A percentile compares a stretch with the other conserved stretches of the same genome.
These are phyloP conservation scores for Aquilaria malaccensis DNA, from an alignment of 345 rosid genomes.

Conservation along the genomic window DNA sequence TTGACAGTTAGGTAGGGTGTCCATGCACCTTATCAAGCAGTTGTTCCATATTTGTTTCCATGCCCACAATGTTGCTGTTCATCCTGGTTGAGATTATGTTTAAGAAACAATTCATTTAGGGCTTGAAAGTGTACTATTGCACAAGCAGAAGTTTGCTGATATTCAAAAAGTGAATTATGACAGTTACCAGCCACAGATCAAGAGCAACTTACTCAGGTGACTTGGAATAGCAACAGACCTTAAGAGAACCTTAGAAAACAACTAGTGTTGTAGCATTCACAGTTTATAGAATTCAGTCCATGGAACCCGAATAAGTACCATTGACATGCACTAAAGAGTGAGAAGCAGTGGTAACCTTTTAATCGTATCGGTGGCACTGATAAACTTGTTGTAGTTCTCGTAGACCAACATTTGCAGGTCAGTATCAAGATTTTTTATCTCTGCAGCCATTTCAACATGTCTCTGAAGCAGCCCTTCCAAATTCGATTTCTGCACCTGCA, in stretches of 20 bases:
- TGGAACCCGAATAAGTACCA: too few relatives aligned
- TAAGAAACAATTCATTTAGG: too few relatives aligned
- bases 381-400: slow-evolving; percentile 87
- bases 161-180: too few relatives aligned
- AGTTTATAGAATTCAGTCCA: too few relatives aligned
- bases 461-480: slow-evolving; percentile 73
- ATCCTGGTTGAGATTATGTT: slow-evolving; percentile 41
- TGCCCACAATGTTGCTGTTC: slow-evolving; percentile 86
- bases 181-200: too few relatives aligned
- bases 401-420: slow-evolving; percentile 95
- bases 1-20: not conserved
- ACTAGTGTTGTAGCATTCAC: not conserved
- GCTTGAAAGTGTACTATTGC: too few relatives aligned
- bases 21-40: slow-evolving; percentile 69
- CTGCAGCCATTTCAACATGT: slow-evolving; percentile 94
- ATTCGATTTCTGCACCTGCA: slow-evolving; percentile 67
- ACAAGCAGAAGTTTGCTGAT: slow-evolving; percentile 1
- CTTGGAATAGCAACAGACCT: too few relatives aligned
- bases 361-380: slow-evolving; percentile 91
- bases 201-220: too few relatives aligned
- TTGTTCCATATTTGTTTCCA: slow-evolving; percentile 91
- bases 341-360: slow-evolving; percentile 42
- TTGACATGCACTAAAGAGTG: slow-evolving; percentile 2
- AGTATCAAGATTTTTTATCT: slow-evolving; percentile 89
- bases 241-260: too few relatives aligned